These are phyloP conservation scores for Akanthomyces dipterigenus DNA, from an alignment of 2,329 filamentous ascomycete species.

Conservation along the genomic window DNA sequence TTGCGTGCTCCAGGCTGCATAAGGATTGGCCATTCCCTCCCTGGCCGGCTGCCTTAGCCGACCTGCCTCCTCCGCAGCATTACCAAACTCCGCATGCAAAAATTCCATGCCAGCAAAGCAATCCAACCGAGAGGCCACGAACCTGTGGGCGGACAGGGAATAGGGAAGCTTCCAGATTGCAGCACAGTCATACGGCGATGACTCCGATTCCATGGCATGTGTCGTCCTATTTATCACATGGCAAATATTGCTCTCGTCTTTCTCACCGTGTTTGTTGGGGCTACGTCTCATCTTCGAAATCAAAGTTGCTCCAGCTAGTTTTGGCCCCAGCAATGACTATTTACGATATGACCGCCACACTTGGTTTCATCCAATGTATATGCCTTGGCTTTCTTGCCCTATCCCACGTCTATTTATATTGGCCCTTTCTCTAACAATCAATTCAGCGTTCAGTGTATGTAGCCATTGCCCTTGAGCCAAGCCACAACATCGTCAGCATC, in stretches of 20 bases:
- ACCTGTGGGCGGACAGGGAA: neutral
- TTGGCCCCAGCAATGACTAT: neutral
- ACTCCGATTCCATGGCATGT: neutral
- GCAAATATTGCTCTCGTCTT: neutral
- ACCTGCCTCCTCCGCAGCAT: neutral
- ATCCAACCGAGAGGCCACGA: too few species aligned
- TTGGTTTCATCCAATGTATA: neutral
- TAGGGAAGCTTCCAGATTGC: neutral
- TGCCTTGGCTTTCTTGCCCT: neutral
- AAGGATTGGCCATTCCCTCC: too few species aligned
- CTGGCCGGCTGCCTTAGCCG: too few species aligned
- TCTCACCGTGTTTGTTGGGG: too few species aligned
- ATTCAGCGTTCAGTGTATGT: slow-evolving; percentile 16
- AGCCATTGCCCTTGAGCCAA: slow-evolving; percentile 40
- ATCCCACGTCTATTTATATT: neutral
- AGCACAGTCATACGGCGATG: neutral
- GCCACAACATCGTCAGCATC: slow-evolving; percentile 64
- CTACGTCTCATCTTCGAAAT: neutral
- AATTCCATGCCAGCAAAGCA: neutral
- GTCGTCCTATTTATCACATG: neutral
- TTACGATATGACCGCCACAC: neutral
- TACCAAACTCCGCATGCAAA: neutral
- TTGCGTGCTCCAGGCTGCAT: neutral
- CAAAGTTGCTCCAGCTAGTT: neutral
- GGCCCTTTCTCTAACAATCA: neutral